Conservation (phyloP, 345 rosid species). For the Hevea brasiliensis region DNA sequence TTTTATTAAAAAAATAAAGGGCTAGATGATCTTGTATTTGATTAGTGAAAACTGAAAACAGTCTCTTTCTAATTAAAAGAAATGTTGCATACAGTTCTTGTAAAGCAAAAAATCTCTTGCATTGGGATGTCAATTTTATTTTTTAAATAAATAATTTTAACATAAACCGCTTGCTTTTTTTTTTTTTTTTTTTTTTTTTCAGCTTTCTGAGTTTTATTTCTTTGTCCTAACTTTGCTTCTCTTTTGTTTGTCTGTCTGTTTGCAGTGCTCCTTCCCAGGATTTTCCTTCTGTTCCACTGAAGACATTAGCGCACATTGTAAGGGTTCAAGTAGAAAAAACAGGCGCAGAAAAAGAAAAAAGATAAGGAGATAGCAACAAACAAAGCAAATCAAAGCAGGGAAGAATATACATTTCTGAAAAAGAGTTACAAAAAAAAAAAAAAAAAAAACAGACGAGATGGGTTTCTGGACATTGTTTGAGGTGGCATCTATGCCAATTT, state of each 20-base stretch:
- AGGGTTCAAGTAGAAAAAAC: neutral
- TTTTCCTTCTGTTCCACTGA: slow-evolving; percentile 19
- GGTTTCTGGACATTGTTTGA: slow-evolving; percentile 84
- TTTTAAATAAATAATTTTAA: too few species aligned
- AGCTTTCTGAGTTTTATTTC: neutral
- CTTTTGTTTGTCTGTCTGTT: neutral
- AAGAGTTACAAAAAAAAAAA: neutral
- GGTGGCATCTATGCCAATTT: slow-evolving; percentile 81
- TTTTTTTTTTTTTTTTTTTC: neutral
- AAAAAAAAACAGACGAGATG: slow-evolving; percentile 47
- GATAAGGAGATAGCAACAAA: neutral
- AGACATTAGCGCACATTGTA: too few species aligned
- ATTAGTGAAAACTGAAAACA: too few species aligned
- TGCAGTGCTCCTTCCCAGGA: slow-evolving; percentile 23
- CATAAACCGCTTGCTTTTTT: too few species aligned
- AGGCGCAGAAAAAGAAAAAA: neutral
- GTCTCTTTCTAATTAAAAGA: too few species aligned
- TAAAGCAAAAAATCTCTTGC: too few species aligned
- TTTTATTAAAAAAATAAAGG: too few species aligned
- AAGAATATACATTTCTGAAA: neutral
- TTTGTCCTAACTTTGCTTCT: neutral
- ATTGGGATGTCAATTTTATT: too few species aligned
- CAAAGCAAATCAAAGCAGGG: neutral
- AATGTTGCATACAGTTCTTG: too few species aligned
- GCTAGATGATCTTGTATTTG: too few species aligned